phyloP scores from a whole-genome alignment of 805 yeast species.

The Kuraishia capsulata region DNA sequence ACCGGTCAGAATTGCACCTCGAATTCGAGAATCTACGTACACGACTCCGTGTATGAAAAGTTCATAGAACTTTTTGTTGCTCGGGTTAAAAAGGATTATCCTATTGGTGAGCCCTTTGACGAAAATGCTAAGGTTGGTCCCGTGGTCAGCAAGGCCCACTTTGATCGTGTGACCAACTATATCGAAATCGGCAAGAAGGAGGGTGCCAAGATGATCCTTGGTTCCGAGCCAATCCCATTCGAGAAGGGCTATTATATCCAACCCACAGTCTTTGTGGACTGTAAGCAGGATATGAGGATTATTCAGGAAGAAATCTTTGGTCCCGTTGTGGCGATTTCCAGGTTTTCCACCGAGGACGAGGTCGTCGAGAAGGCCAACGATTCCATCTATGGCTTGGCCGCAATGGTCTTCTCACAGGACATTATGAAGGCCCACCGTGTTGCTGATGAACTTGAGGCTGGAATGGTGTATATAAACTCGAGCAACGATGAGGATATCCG shows the following conservation, averaged over 20 bases:
- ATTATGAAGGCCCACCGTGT: constrained; percentile 55
- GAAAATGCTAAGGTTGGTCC: constrained; percentile 47
- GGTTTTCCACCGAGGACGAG: constrained; percentile 59
- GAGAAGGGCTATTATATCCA: constrained; percentile 57
- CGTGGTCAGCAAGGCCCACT: constrained; percentile 47
- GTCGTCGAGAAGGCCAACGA: constrained; percentile 63
- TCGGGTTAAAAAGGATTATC: constrained; percentile 39
- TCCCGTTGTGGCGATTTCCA: constrained; percentile 67
- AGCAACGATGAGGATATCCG: constrained; percentile 56
- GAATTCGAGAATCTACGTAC: constrained; percentile 52
- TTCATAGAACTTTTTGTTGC: constrained; percentile 35
- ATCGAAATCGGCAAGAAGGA: constrained; percentile 35
- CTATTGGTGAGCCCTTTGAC: constrained; percentile 47
- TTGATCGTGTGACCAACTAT: constrained; percentile 38
- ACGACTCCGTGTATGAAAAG: constrained; percentile 45
- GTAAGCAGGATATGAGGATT: constrained; percentile 52
- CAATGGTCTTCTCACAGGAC: constrained; percentile 68
- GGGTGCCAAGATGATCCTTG: constrained; percentile 37
- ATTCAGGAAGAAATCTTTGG: constrained; percentile 83
- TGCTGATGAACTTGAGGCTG: constrained; percentile 54
- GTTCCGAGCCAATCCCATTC: constrained; percentile 32
- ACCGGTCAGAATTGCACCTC: constrained; percentile 66
- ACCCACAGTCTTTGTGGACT: constrained; percentile 73
- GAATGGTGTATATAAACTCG: constrained; percentile 62
- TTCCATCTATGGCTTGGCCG: constrained; percentile 73